Evolutionary conservation across 768 basidiomycete species (phyloP).

Genomic region (Rhizopogon roseolus): DNA sequence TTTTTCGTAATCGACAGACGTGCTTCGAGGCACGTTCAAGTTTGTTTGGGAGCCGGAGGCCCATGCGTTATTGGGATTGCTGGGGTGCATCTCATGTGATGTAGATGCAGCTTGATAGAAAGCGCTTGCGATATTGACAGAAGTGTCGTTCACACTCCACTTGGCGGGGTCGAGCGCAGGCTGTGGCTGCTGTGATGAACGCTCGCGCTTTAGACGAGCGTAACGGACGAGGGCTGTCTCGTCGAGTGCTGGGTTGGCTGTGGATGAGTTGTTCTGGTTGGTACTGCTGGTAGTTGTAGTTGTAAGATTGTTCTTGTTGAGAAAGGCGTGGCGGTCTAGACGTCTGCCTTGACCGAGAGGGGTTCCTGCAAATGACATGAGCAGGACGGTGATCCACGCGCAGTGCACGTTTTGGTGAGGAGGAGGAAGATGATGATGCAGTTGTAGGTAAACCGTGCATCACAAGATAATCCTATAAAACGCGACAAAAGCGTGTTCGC

Average conservation of each 20-base stretch:
- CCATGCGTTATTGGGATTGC: constrained; percentile 62
- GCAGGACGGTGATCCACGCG: constrained; percentile 18
- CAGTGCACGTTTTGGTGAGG: constrained; percentile 6
- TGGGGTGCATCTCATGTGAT: constrained; percentile 35
- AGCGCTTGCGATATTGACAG: constrained; percentile 82
- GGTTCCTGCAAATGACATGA: constrained; percentile 86
- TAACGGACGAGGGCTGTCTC: constrained; percentile 43
- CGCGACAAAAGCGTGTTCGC: constrained; percentile 5
- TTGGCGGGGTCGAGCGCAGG: constrained; percentile 49
- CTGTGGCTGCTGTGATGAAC: constrained; percentile 18
- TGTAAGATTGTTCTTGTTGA: constrained; percentile 48
- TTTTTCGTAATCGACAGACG: constrained; percentile 77
- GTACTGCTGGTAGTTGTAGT: constrained; percentile 12
- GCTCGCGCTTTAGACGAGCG: constrained; percentile 43
- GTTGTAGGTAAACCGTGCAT: constrained; percentile 3
- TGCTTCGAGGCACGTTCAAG: constrained; percentile 57
- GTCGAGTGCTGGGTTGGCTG: constrained; percentile 38
- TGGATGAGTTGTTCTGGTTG: constrained; percentile 17
- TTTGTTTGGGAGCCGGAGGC: constrained; percentile 51
- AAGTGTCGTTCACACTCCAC: constrained; percentile 78
- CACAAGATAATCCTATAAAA: constrained; percentile 8
- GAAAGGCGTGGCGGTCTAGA: constrained; percentile 76
- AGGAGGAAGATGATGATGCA: background rate
- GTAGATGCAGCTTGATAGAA: constrained; percentile 64
- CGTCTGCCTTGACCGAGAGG: constrained; percentile 83